Conservation (phyloP, 1,284 basidiomycete genomes). For the Lentinula novae-zelandiae region DNA sequence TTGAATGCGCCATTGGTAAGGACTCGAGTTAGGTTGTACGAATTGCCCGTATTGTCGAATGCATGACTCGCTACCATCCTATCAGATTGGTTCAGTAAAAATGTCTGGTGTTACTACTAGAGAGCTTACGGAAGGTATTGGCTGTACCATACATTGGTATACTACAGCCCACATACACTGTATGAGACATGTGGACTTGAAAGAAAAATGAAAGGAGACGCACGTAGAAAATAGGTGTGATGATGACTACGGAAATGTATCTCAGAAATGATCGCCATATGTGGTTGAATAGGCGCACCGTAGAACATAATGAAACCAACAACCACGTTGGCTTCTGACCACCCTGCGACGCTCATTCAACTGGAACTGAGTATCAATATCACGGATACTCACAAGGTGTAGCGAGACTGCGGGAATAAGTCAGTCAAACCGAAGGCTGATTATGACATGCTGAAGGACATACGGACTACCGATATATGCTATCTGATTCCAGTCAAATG, state of each 20-base stretch:
- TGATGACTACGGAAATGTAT: slow-evolving; percentile 47
- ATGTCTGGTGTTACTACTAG: not conserved
- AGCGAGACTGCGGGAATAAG: slow-evolving; percentile 6
- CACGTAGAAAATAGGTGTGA: slow-evolving; percentile 59
- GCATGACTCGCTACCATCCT: slow-evolving; percentile 54
- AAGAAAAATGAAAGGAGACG: slow-evolving; percentile 11
- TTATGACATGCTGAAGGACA: slow-evolving; percentile 24
- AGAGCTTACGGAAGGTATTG: slow-evolving; percentile 45
- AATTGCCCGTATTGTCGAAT: slow-evolving; percentile 52
- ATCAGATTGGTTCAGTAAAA: slow-evolving; percentile 5
- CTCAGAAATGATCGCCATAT: not conserved
- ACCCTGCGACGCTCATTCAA: slow-evolving; percentile 24
- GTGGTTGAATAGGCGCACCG: slow-evolving; percentile 35
- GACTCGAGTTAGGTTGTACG: slow-evolving; percentile 57
- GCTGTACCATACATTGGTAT: slow-evolving; percentile 48
- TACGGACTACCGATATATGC: slow-evolving; percentile 58
- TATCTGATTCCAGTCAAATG: slow-evolving; percentile 45
- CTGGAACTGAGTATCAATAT: not conserved
- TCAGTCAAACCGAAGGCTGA: not conserved
- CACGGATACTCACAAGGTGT: slow-evolving; percentile 14
- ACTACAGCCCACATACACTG: slow-evolving; percentile 27
- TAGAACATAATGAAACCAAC: slow-evolving; percentile 55
- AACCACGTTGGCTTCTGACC: slow-evolving; percentile 56
- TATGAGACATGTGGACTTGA: not conserved
- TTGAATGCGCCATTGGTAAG: slow-evolving; percentile 49